A percentile compares a stretch with the other conserved stretches of the same genome.
Evolutionary conservation across 192 early-diverging fungal genomes (phyloP).

Genomic region (Dimargaris verticillata): DNA sequence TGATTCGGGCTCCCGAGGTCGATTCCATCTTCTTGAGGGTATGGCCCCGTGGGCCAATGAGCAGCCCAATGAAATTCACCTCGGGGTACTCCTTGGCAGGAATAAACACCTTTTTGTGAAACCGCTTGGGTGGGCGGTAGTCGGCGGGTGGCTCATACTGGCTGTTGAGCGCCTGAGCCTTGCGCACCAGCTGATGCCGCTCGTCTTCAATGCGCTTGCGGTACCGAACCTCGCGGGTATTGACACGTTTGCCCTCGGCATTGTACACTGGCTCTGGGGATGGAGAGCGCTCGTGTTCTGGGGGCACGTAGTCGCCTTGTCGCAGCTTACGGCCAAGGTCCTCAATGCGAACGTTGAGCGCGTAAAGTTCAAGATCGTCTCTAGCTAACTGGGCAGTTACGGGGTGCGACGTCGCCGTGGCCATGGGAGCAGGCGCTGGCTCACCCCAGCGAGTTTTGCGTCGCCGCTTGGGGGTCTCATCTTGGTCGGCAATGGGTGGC

Average conservation of each 20-base stretch:
- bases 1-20: constrained; percentile 87
- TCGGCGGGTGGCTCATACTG: constrained; percentile 80
- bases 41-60: constrained; percentile 93
- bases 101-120: constrained; percentile 87
- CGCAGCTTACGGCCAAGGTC: constrained; percentile 73
- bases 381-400: constrained; percentile 57
- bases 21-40: constrained; percentile 91
- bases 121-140: constrained; percentile 68
- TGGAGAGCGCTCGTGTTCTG: constrained; percentile 55
- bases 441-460: constrained; percentile 84
- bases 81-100: constrained; percentile 91
- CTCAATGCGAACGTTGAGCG: constrained; percentile 74
- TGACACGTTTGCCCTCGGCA: constrained; percentile 83
- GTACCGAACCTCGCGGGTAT: constrained; percentile 87
- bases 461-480: constrained; percentile 40
- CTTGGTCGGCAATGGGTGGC: too few species aligned
- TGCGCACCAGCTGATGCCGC: constrained; percentile 68
- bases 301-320: constrained; percentile 68
- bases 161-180: constrained; percentile 55
- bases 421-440: constrained; percentile 48
- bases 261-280: constrained; percentile 89
- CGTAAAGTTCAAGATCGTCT: constrained; percentile 53
- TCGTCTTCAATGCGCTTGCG: constrained; percentile 87
- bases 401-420: constrained; percentile 61
- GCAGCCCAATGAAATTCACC: constrained; percentile 92